A percentile compares a stretch with the other conserved stretches of the same genome.
phyloP scores from a whole-genome alignment of 805 yeast species.

The Ogataea methylovora region DNA sequence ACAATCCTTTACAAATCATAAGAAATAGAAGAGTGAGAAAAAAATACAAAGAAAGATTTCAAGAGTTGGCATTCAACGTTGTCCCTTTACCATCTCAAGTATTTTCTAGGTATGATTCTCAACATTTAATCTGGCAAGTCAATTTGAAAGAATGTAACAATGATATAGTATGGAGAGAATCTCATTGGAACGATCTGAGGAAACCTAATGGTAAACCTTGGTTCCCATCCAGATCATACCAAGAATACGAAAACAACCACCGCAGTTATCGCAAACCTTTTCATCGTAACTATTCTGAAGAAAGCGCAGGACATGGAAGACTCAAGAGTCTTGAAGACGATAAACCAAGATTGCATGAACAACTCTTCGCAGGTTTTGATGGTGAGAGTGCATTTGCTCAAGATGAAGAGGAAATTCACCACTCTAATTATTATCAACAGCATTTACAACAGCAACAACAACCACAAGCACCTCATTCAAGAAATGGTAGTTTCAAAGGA shows the following conservation, averaged over 20 bases:
- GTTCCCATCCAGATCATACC: conserved; percentile 30
- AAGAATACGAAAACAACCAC: too few relatives aligned
- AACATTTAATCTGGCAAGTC: conserved; percentile 54
- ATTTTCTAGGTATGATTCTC: conserved; percentile 40
- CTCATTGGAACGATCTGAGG: conserved; percentile 45
- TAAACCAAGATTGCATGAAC: conserved; percentile 17
- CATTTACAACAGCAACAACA: conserved; percentile 3
- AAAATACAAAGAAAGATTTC: conserved; percentile 40
- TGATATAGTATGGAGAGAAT: conserved; percentile 52
- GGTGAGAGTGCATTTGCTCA: conserved; percentile 13
- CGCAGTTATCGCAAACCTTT: background rate
- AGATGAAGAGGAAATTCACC: conserved; percentile 12
- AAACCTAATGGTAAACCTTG: conserved; percentile 40
- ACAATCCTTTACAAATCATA: conserved; percentile 78
- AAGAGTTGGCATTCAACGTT: conserved; percentile 35
- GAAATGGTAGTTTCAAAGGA: conserved; percentile 2
- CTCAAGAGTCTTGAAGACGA: conserved; percentile 2
- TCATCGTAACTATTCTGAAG: background rate
- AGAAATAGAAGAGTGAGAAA: conserved; percentile 59
- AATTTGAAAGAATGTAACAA: conserved; percentile 50
- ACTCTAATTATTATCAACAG: conserved; percentile 4
- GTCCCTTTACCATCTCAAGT: conserved; percentile 61
- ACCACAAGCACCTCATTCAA: background rate
- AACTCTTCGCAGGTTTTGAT: conserved; percentile 19
- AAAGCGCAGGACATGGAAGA: background rate